These are phyloP conservation scores for Phlebiopsis gigantea DNA, from an alignment of 768 basidiomycete species.

Conservation along the genomic window DNA sequence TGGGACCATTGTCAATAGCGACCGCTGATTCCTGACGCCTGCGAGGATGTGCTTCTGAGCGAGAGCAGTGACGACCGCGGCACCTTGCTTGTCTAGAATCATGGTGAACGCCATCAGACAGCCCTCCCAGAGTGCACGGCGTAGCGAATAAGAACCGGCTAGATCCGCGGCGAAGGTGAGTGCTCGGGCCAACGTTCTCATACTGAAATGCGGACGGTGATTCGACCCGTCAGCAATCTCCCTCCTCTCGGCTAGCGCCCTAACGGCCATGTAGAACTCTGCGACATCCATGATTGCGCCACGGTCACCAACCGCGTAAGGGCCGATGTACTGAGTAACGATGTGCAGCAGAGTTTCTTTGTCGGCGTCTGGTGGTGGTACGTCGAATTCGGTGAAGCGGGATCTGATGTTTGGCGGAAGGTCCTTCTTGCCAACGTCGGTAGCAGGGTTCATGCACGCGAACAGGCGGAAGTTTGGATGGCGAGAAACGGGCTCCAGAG, in stretches of 20 bases:
- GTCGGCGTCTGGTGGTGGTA: constrained; percentile 90
- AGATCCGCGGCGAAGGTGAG: constrained; percentile 87
- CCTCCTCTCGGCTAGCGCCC: constrained; percentile 64
- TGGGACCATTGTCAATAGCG: constrained; percentile 70
- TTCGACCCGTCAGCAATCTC: constrained; percentile 92
- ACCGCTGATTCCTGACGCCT: constrained; percentile 74
- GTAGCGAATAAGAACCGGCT: constrained; percentile 67
- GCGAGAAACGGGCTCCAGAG: constrained; percentile 81
- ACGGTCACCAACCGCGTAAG: constrained; percentile 78
- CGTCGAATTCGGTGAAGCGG: constrained; percentile 93
- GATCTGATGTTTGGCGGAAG: constrained; percentile 86
- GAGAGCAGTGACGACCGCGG: constrained; percentile 56
- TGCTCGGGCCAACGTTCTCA: constrained; percentile 91
- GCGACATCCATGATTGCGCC: constrained; percentile 85
- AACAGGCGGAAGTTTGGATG: constrained; percentile 96
- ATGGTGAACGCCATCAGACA: constrained; percentile 98
- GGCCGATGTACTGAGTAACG: constrained; percentile 84
- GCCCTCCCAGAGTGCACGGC: constrained; percentile 92
- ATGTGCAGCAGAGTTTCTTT: constrained; percentile 85
- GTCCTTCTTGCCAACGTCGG: constrained; percentile 97
- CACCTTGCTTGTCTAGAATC: constrained; percentile 76
- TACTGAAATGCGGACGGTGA: constrained; percentile 90
- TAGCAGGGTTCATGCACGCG: constrained; percentile 99
- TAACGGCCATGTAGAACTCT: constrained; percentile 83
- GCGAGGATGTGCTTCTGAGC: constrained; percentile 75